Percentiles rank a stretch among this genome's conserved stretches.
These are phyloP conservation scores for Agrocybe chaxingu DNA, from an alignment of 768 basidiomycete genomes.

Conservation along the genomic window DNA sequence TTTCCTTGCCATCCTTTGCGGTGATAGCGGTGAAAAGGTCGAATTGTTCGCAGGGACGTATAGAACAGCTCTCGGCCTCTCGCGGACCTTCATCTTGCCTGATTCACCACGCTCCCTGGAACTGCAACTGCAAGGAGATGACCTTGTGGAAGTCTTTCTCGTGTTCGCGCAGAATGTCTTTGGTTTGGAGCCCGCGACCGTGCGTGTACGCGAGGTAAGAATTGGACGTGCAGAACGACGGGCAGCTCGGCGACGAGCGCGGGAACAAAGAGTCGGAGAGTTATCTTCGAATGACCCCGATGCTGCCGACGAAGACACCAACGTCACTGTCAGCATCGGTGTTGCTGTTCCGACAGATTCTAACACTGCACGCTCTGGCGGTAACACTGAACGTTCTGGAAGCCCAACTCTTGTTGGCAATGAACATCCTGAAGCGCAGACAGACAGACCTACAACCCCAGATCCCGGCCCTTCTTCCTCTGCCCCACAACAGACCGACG, in stretches of 20 bases:
- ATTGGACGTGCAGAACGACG: constrained; percentile 86
- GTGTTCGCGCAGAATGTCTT: constrained; percentile 92
- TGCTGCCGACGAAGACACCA: constrained; percentile 50
- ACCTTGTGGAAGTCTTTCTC: constrained; percentile 88
- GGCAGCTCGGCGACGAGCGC: constrained; percentile 76
- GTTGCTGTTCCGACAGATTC: constrained; percentile 49
- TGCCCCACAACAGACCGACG: constrained; percentile 51
- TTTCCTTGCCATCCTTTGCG: constrained; percentile 90
- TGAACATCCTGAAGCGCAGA: constrained; percentile 39
- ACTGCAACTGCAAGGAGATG: constrained; percentile 87
- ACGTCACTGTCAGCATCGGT: constrained; percentile 61
- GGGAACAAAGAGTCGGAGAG: constrained; percentile 61
- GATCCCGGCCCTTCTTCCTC: constrained; percentile 31
- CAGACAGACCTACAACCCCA: constrained; percentile 24
- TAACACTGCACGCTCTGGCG: constrained; percentile 31
- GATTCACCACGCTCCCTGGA: constrained; percentile 88
- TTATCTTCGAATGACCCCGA: constrained; percentile 41
- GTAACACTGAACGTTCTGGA: constrained; percentile 24
- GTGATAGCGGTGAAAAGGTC: constrained; percentile 90
- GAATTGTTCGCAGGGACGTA: constrained; percentile 92
- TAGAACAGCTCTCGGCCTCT: constrained; percentile 82
- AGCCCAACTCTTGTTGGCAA: constrained; percentile 39
- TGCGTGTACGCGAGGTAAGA: constrained; percentile 89
- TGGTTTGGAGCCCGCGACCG: constrained; percentile 88
- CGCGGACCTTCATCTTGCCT: constrained; percentile 90